Conservation (phyloP, 1,284 basidiomycete species). For the Ceratobasidium sp. region DNA sequence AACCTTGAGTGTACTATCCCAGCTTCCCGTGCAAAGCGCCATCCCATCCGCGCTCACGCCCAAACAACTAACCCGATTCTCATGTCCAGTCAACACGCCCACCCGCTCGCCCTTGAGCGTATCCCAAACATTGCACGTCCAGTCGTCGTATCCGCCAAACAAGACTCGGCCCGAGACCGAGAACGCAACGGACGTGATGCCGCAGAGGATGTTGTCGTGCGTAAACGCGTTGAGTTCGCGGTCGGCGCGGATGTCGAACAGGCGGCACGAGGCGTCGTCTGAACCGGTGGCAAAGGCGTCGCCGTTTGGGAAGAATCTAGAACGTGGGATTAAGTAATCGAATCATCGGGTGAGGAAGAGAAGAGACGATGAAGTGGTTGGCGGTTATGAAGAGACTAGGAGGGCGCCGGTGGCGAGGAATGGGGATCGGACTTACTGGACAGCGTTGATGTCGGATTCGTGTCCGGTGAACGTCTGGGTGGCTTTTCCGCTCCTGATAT, state of each 20-base stretch:
- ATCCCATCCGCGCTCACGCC: slow-evolving; percentile 97
- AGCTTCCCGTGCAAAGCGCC: slow-evolving; percentile 97
- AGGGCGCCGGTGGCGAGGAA: not conserved
- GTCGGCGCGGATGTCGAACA: slow-evolving; percentile 98
- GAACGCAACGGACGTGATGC: slow-evolving; percentile 98
- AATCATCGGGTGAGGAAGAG: slow-evolving; percentile 15
- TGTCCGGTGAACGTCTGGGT: slow-evolving; percentile 99
- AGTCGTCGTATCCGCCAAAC: slow-evolving; percentile 99
- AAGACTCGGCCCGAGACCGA: slow-evolving; percentile 96
- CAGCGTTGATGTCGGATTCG: slow-evolving; percentile 99
- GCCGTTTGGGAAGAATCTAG: slow-evolving; percentile 94
- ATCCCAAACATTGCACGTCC: slow-evolving; percentile 99
- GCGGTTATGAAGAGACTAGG: not conserved
- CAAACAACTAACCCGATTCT: slow-evolving; percentile 97
- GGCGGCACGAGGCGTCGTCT: slow-evolving; percentile 97
- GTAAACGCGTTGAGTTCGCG: slow-evolving; percentile 96
- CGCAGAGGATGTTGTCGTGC: slow-evolving; percentile 98
- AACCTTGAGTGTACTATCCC: slow-evolving; percentile 97
- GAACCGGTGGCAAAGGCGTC: slow-evolving; percentile 99
- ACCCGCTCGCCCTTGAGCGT: slow-evolving; percentile 98
- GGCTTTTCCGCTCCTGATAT: slow-evolving; percentile 95
- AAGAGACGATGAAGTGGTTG: not conserved
- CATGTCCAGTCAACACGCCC: slow-evolving; percentile 95
- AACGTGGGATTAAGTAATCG: not conserved
- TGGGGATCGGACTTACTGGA: slow-evolving; percentile 76